Conservation (phyloP, 371 early-diverging fungal genomes). For the Synchytrium microbalum region DNA sequence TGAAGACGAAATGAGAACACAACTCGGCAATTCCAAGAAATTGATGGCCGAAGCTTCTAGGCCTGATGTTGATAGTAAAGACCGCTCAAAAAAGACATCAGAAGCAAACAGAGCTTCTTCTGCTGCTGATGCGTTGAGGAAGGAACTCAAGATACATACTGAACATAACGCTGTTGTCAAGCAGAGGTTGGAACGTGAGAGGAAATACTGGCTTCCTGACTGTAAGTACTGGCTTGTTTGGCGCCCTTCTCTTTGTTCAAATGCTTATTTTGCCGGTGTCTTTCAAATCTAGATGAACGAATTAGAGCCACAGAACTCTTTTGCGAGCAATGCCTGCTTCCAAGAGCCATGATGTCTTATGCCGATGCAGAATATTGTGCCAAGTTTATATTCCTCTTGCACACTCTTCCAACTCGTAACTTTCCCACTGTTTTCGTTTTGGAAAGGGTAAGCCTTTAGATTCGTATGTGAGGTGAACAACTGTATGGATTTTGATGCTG, state of each 20-base stretch:
- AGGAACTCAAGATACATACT: background rate
- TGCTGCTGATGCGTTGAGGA: background rate
- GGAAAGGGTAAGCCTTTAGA: slow-evolving; percentile 44
- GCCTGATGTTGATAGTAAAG: background rate
- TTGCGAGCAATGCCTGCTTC: slow-evolving; percentile 66
- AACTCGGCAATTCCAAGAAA: slow-evolving; percentile 25
- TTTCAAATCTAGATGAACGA: background rate
- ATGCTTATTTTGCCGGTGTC: background rate
- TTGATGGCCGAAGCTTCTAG: background rate
- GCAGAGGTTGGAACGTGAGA: background rate
- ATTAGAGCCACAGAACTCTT: background rate
- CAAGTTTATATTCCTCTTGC: slow-evolving; percentile 71
- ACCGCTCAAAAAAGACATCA: background rate
- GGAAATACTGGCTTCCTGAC: background rate
- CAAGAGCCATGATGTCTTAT: slow-evolving; percentile 65
- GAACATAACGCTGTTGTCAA: background rate
- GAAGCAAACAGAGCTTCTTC: background rate
- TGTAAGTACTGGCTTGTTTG: background rate
- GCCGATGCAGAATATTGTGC: slow-evolving; percentile 78
- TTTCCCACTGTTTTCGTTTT: slow-evolving; percentile 72
- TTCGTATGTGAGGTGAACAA: background rate
- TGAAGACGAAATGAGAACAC: slow-evolving; percentile 55
- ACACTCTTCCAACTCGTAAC: slow-evolving; percentile 61
- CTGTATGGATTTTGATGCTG: background rate
- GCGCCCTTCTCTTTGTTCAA: background rate